Evolutionary conservation across 2,329 filamentous ascomycete genomes (phyloP).

Genomic region (Hypoxylon sp.): DNA sequence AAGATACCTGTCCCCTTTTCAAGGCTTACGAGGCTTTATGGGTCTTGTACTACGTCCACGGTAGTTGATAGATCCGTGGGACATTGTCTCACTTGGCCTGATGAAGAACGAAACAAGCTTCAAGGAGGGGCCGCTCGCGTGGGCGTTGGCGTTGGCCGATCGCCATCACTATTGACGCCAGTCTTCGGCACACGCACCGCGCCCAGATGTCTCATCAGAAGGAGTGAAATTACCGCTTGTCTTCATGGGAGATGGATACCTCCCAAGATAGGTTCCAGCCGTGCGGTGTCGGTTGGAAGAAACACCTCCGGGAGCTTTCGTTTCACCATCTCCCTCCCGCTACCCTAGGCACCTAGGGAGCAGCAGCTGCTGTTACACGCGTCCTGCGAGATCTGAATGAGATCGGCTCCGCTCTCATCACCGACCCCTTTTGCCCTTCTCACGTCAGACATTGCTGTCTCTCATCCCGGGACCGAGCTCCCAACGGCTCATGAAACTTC

Average conservation of each 20-base stretch:
- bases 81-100: constrained; percentile 3
- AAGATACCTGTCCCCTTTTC: background rate
- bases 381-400: constrained; percentile 26
- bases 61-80: constrained; percentile 4
- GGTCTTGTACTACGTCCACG: constrained; percentile 3
- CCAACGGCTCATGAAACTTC: constrained; percentile 23
- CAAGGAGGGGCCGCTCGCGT: background rate
- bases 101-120: background rate
- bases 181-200: background rate
- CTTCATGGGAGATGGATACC: background rate
- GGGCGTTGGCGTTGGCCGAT: background rate
- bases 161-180: background rate
- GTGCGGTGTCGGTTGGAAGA: background rate
- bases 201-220: background rate
- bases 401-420: constrained; percentile 14
- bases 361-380: constrained; percentile 1
- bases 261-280: background rate
- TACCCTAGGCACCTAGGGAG: too few species aligned
- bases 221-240: background rate
- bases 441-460: constrained; percentile 24
- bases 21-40: background rate
- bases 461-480: constrained; percentile 28
- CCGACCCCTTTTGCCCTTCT: constrained; percentile 12
- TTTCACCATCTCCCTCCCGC: background rate
- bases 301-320: background rate